These are phyloP conservation scores for Lepidium didymum DNA, from an alignment of 345 rosid species.

Conservation along the genomic window DNA sequence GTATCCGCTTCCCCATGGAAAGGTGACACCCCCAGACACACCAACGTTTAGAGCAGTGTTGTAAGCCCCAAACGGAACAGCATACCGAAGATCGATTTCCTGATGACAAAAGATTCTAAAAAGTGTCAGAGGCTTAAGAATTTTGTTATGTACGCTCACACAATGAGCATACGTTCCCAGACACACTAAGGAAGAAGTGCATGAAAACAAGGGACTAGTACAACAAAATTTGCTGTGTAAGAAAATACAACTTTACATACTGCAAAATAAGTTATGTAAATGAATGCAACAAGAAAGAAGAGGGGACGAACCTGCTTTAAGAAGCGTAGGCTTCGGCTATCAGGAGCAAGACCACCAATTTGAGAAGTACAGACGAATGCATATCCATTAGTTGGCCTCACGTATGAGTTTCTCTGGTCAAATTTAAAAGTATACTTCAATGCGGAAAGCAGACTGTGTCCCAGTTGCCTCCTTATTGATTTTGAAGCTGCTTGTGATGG, in stretches of 20 bases:
- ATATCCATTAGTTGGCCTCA: conserved; percentile 83
- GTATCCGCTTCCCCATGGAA: conserved; percentile 77
- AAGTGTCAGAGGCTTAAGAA: conserved; percentile 1
- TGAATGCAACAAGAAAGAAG: background rate
- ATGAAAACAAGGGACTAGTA: background rate
- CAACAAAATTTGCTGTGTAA: background rate
- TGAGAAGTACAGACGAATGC: conserved; percentile 72
- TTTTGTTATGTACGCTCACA: background rate
- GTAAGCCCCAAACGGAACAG: conserved; percentile 73
- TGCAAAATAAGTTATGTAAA: background rate
- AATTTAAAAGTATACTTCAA: conserved; percentile 66
- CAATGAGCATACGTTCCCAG: background rate
- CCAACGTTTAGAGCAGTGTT: conserved; percentile 75
- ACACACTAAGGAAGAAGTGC: background rate
- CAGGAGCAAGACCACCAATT: conserved; percentile 88
- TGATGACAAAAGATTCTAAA: conserved; percentile 18
- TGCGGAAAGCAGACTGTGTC: conserved; percentile 71
- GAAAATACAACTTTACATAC: background rate
- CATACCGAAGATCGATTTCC: conserved; percentile 86
- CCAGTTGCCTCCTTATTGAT: conserved; percentile 80
- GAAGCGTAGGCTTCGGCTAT: conserved; percentile 71
- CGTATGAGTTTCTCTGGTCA: conserved; percentile 66
- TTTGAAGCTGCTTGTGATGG: conserved; percentile 63
- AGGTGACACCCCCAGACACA: conserved; percentile 58
- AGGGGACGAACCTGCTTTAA: conserved; percentile 63